Evolutionary conservation across 2,329 filamentous ascomycete genomes (phyloP), one percentile per base, ranked within the genome.

Genomic region (Xylariaceae sp.): DNA sequence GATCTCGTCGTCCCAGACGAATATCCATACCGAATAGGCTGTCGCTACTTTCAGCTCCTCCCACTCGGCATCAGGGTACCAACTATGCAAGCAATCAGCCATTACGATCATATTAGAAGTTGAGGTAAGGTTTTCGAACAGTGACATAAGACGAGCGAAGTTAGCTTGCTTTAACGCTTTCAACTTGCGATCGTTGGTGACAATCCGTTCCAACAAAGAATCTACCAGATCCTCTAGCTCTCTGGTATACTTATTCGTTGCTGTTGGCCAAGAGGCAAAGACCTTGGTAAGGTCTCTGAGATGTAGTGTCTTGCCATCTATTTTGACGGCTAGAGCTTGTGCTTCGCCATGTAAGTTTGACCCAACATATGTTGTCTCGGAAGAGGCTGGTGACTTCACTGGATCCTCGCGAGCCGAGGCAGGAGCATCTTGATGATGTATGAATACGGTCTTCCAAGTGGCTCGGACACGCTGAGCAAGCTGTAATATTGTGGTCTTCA

Each of bases 1-100:
- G 27, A 66, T 60, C 12, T 62, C 60, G 29, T 64, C 64, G 42
- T 66, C 62, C 63, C 63, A 65, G 25, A 63, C 57, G 42, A 66
- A 66, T 27, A 64, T 60, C 56, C 62, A 65, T 6, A 64, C 56
- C 0, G 61, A 59, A 43, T 64, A 64, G 2, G 62, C 52, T 25
- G 61, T 61, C 2, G 60, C 60, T 6, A 59, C 56, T 29, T 58
- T 54, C 3, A 65, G 57, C 36, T 64, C 60, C 11, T 57, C 51
- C 64, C 64, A 65, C 41, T 59, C 54, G 37, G 63, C 58, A 33
- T 58, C 52, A 3, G 62, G 62, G 49, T 63, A 64, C 64, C 63
- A 66, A 17, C 62, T 64, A 6, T 7, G 8, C 10, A 5, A 8
- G 25, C 40, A 47, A 50, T 36, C 22, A 10, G 16, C 21, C 14